Evolutionary conservation across 176 grass and related monocot genomes (phyloP).

Genomic region (Thinopyrum elongatum): DNA sequence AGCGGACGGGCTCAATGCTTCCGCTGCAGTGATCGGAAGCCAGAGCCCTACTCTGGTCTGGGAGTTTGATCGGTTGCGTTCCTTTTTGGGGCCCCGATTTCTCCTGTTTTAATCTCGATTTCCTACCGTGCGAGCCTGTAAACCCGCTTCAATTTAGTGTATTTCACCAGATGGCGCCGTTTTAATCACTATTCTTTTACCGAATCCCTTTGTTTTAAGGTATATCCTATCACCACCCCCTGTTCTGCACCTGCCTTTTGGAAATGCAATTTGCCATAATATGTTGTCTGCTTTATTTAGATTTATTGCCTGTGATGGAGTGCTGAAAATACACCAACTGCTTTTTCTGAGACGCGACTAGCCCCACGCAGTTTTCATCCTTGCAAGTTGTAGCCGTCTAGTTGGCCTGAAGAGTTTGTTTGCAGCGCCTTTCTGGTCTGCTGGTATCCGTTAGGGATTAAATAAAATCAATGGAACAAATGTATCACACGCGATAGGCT

Average conservation of each 20-base stretch:
- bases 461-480: background rate
- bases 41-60: background rate
- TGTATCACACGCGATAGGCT: background rate
- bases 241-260: background rate
- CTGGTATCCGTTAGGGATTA: background rate
- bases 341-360: background rate
- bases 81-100: background rate
- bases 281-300: background rate
- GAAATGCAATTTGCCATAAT: background rate
- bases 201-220: background rate
- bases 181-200: background rate
- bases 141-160: background rate
- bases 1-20: background rate
- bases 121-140: background rate
- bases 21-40: background rate
- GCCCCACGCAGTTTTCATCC: background rate
- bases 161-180: background rate
- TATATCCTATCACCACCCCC: background rate
- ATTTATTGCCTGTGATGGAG: background rate
- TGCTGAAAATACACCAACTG: background rate
- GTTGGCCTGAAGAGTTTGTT: background rate
- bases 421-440: background rate
- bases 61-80: background rate
- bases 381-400: background rate
- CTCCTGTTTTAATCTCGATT: conserved; percentile 19